Evolutionary conservation across 257 asterid species (phyloP), one percentile per base, ranked within the genome.

Genomic region (Solanum ahanhuiri): DNA sequence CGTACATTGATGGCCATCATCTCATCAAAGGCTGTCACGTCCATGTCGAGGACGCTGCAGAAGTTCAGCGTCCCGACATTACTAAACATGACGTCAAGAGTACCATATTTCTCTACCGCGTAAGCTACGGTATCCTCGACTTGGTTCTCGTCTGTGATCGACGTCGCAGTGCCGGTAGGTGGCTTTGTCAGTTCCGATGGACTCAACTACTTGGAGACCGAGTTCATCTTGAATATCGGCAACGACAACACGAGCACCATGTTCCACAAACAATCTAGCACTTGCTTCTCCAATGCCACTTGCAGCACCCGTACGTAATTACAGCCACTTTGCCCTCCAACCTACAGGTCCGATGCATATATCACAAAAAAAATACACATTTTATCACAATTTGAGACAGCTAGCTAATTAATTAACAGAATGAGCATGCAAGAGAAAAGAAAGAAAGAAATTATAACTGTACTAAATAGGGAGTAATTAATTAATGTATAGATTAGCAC

Each of bases 251-350:
- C 25, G 30, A 7, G 69, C 87, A 6, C 87, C 87, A 30, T 43
- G 35, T 57, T 69, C 51, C 2, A 41, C 70, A 67, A 85, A 85
- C 41, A 20, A 45, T 39, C 87, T 41, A 11, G 82, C 82, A 33
- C 71, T 70, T 67, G 87, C 83, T 85, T 85, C 87, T 11, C 87
- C 82, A 10, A 85, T 70, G 15, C 83, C 87, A 31, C 87, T 85
- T 34, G 87, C 82, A n/a, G 67, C 87, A 18, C 48, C 75, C 4
- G 83, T 76, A 3, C 4, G 83, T 77, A 3, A 77, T 77, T 23
- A 76, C 14, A 3, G 83, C 83, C 4, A 76, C 35, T 76, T 76
- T 76, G 9, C 83, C 83, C 14, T 76, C 83, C n/a, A 67, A 28
- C 75, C 75, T 28, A 34, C 60, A 51, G 6, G 51, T 41, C 45